phyloP scores from a whole-genome alignment of 2,329 filamentous ascomycete species.

The Massarina eburnea region DNA sequence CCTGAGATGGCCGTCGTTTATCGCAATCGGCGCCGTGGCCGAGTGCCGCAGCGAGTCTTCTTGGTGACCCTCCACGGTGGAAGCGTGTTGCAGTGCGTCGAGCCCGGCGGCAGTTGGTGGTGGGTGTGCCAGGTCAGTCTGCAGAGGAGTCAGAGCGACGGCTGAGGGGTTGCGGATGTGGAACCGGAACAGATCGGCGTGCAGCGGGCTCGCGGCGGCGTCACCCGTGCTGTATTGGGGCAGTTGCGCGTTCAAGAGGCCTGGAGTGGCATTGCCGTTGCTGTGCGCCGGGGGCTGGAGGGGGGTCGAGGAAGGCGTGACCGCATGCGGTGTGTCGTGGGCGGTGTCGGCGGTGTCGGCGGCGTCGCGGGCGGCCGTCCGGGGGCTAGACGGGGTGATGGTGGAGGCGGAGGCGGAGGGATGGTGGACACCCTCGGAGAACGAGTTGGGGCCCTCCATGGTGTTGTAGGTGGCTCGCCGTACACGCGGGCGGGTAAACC shows the following conservation, averaged over 20 bases:
- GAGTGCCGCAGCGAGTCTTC: conserved; percentile 32
- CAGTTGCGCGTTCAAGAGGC: conserved; percentile 27
- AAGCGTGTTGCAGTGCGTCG: conserved; percentile 23
- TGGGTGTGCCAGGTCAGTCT: conserved; percentile 24
- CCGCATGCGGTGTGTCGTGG: conserved; percentile 9
- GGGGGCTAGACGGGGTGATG: conserved; percentile 15
- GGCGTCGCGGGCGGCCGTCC: conserved; percentile 10
- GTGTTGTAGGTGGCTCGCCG: conserved; percentile 27
- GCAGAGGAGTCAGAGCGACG: conserved; percentile 27
- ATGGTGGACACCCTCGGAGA: conserved; percentile 16
- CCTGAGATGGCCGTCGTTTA: conserved; percentile 40
- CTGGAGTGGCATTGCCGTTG: conserved; percentile 19
- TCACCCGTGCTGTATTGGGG: conserved; percentile 22
- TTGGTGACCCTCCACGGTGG: conserved; percentile 35
- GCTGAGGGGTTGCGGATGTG: conserved; percentile 37
- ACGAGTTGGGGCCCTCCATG: conserved; percentile 34
- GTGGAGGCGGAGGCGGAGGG: conserved; percentile 11
- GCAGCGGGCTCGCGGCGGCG: conserved; percentile 28
- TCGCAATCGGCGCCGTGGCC: conserved; percentile 42
- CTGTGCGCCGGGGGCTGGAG: conserved; percentile 9
- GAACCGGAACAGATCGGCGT: conserved; percentile 26
- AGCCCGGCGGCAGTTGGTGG: conserved; percentile 12
- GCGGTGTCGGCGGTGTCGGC: not conserved
- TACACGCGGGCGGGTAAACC: conserved; percentile 9
- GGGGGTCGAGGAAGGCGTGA: conserved; percentile 4